phyloP scores from a whole-genome alignment of 2,329 filamentous ascomycete genomes.

The Phaeomoniella chlamydospora region DNA sequence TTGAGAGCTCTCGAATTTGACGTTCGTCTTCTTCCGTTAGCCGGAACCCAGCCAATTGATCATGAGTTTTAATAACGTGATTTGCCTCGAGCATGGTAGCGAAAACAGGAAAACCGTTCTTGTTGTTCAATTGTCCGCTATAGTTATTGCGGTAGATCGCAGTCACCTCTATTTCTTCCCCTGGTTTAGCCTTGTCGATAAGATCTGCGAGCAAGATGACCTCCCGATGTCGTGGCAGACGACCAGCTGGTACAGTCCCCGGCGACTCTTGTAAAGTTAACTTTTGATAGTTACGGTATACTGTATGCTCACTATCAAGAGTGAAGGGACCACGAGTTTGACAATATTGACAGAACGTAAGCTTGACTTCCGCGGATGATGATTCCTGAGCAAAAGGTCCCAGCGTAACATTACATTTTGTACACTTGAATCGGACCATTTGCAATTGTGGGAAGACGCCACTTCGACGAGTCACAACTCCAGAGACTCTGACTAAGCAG shows the following conservation, averaged over 20 bases:
- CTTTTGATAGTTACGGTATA: conserved; percentile 98
- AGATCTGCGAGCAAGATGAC: conserved; percentile 94
- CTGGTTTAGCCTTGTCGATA: conserved; percentile 91
- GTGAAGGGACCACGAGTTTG: conserved; percentile 91
- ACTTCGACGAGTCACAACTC: conserved; percentile 84
- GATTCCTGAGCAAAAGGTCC: conserved; percentile 97
- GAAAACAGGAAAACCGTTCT: conserved; percentile 96
- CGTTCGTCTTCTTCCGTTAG: conserved; percentile 92
- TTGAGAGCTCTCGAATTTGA: conserved; percentile 71
- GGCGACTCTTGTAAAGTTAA: conserved; percentile 93
- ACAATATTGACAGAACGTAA: conserved; percentile 92
- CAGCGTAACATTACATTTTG: conserved; percentile 79
- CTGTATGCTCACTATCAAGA: conserved; percentile 90
- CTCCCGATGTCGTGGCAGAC: conserved; percentile 81
- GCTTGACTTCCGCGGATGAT: conserved; percentile 77
- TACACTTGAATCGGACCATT: conserved; percentile 96
- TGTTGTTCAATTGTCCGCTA: conserved; percentile 93
- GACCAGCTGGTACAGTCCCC: conserved; percentile 88
- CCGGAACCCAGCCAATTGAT: conserved; percentile 91
- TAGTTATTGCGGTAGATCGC: conserved; percentile 98
- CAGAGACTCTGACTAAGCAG: conserved; percentile 83
- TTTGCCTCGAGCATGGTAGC: conserved; percentile 96
- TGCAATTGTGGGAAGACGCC: conserved; percentile 97
- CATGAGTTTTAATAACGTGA: conserved; percentile 90
- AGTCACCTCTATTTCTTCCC: conserved; percentile 93